Percentiles rank a stretch among this genome's conserved stretches.
Evolutionary conservation across 345 rosid species (phyloP).

Genomic region (Citrus glauca): DNA sequence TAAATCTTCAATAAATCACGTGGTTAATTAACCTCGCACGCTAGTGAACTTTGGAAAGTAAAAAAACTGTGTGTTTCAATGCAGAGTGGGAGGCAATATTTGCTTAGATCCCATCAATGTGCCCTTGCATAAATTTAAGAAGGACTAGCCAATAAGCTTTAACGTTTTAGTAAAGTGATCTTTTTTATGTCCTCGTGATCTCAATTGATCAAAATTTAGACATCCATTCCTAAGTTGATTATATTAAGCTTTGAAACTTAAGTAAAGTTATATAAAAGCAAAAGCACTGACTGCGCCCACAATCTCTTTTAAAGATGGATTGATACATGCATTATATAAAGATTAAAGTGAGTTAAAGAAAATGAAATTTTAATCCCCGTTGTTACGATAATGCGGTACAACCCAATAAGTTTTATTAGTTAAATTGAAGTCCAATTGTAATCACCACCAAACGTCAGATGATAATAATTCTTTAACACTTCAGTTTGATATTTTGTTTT

Average conservation of each 20-base stretch:
- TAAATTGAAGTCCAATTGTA: not conserved
- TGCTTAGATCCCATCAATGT: constrained; percentile 22
- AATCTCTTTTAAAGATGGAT: not conserved
- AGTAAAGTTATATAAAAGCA: constrained; percentile 4
- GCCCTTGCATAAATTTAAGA: constrained; percentile 3
- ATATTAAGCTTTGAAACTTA: constrained; percentile 3
- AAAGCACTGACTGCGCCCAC: constrained; percentile 12
- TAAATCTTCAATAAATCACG: not conserved
- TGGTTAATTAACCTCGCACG: not conserved
- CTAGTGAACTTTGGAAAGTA: not conserved
- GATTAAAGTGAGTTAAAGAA: constrained; percentile 16
- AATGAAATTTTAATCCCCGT: not conserved
- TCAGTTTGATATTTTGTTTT: not conserved
- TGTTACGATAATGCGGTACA: constrained; percentile 30
- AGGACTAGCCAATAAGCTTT: constrained; percentile 7
- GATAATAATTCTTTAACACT: not conserved
- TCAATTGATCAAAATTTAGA: constrained; percentile 14
- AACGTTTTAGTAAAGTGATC: not conserved
- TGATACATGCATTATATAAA: constrained; percentile 16
- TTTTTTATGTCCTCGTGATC: not conserved
- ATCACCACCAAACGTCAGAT: not conserved
- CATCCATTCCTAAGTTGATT: not conserved
- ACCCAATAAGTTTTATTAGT: constrained; percentile 12
- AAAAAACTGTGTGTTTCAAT: not conserved
- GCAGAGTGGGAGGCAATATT: constrained; percentile 6